Percentiles rank a stretch among this genome's conserved stretches.
These are phyloP conservation scores for Ophiostoma himal-ulmi DNA, from an alignment of 2,329 filamentous ascomycete genomes.

Conservation along the genomic window DNA sequence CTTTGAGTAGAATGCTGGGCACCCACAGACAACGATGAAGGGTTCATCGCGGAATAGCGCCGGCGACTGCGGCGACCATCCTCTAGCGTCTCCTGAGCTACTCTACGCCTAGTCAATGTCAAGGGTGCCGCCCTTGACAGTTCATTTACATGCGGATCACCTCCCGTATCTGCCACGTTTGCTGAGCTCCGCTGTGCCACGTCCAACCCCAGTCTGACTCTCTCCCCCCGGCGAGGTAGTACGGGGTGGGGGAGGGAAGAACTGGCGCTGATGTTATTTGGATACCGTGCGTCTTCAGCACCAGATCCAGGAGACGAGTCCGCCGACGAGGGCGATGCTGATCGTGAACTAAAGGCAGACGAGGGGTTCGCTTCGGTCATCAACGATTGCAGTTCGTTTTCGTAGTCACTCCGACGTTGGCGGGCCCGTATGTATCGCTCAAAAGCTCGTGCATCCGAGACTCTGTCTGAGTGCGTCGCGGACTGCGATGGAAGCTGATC, in stretches of 20 bases:
- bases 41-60: background rate
- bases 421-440: background rate
- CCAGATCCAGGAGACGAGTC: background rate
- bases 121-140: background rate
- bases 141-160: no score
- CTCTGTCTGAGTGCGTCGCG: background rate
- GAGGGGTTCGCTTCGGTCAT: background rate
- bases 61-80: background rate
- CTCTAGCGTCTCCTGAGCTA: background rate
- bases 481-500: slow-evolving; percentile 46
- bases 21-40: background rate
- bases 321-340: background rate
- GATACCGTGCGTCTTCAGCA: background rate
- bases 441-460: background rate
- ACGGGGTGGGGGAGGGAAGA: background rate
- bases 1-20: background rate
- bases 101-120: background rate
- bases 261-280: background rate
- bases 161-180: no score
- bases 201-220: background rate
- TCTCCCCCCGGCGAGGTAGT: background rate
- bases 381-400: background rate
- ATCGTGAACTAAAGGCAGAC: background rate
- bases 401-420: background rate
- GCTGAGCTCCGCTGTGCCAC: no score